Percentiles rank a stretch among this genome's conserved stretches.
phyloP scores from a whole-genome alignment of 1,284 basidiomycete genomes.

The Marasmius sp. region DNA sequence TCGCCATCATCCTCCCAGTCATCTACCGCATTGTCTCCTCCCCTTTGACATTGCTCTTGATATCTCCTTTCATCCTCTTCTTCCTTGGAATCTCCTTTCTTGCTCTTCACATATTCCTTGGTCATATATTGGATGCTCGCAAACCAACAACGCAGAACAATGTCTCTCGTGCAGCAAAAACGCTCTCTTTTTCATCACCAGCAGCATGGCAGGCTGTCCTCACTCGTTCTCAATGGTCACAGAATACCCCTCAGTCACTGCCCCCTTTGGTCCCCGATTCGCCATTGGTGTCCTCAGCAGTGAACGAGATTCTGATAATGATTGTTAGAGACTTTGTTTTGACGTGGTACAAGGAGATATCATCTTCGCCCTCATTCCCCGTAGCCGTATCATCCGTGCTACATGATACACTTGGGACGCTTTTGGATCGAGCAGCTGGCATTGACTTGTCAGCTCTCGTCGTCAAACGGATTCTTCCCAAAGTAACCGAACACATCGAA shows the following conservation, averaged over 20 bases:
- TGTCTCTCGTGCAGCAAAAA: conserved; percentile 57
- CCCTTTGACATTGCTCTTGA: conserved; percentile 61
- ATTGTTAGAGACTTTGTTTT: conserved; percentile 83
- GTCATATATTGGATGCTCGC: conserved; percentile 54
- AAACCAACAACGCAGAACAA: conserved; percentile 30
- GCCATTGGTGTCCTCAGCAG: conserved; percentile 59
- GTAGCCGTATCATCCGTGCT: conserved; percentile 78
- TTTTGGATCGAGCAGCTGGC: conserved; percentile 53
- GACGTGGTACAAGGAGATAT: conserved; percentile 84
- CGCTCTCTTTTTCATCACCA: conserved; percentile 82
- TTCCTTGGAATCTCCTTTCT: conserved; percentile 51
- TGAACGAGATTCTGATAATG: conserved; percentile 79
- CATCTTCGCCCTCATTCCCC: conserved; percentile 85
- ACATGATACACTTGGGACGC: conserved; percentile 61
- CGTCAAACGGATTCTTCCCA: conserved; percentile 84
- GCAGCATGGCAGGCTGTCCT: conserved; percentile 89
- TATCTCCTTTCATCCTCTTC: conserved; percentile 59
- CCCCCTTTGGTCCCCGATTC: conserved; percentile 61
- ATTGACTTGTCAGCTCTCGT: conserved; percentile 80
- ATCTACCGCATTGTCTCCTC: conserved; percentile 57
- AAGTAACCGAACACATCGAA: conserved; percentile 86
- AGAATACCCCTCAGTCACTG: conserved; percentile 62
- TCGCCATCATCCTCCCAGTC: conserved; percentile 54
- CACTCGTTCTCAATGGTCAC: conserved; percentile 82
- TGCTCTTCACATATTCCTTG: conserved; percentile 52